phyloP scores from a whole-genome alignment of 1,284 basidiomycete species.

The Sphagnurus paluster region DNA sequence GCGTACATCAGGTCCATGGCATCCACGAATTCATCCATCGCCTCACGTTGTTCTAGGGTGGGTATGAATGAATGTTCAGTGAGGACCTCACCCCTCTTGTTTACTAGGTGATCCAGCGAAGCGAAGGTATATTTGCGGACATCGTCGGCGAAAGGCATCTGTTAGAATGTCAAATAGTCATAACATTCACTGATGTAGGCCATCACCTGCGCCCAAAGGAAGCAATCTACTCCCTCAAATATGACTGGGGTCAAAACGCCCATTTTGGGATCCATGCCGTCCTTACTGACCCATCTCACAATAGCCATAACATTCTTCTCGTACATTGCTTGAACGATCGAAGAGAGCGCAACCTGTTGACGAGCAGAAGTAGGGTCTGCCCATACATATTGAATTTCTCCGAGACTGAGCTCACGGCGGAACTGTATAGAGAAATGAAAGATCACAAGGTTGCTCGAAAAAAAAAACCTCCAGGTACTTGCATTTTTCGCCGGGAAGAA shows the following conservation, averaged over 20 bases:
- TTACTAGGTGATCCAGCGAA: constrained; percentile 75
- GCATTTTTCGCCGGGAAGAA: constrained; percentile 76
- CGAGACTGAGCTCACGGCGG: constrained; percentile 79
- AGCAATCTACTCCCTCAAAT: constrained; percentile 71
- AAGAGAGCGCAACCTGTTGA: constrained; percentile 84
- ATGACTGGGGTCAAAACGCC: constrained; percentile 69
- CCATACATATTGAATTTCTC: constrained; percentile 89
- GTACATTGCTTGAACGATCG: constrained; percentile 82
- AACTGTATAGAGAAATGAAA: constrained; percentile 47
- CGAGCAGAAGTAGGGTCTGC: constrained; percentile 67
- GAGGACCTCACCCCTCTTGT: constrained; percentile 74
- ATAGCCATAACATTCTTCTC: constrained; percentile 71
- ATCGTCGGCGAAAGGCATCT: constrained; percentile 97
- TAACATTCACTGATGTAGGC: too few species aligned
- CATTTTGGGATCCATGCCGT: constrained; percentile 82
- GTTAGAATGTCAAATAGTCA: too few species aligned
- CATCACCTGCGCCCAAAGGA: constrained; percentile 85
- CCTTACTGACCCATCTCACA: constrained; percentile 75
- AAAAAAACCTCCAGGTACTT: constrained; percentile 22
- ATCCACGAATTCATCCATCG: constrained; percentile 88
- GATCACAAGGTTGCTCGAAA: neutral
- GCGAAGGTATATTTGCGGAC: constrained; percentile 86
- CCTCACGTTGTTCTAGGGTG: constrained; percentile 71
- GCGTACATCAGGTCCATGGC: constrained; percentile 83
- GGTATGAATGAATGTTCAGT: constrained; percentile 83